phyloP scores from a whole-genome alignment of 768 basidiomycete species.

The Rhodotorula babjevae region DNA sequence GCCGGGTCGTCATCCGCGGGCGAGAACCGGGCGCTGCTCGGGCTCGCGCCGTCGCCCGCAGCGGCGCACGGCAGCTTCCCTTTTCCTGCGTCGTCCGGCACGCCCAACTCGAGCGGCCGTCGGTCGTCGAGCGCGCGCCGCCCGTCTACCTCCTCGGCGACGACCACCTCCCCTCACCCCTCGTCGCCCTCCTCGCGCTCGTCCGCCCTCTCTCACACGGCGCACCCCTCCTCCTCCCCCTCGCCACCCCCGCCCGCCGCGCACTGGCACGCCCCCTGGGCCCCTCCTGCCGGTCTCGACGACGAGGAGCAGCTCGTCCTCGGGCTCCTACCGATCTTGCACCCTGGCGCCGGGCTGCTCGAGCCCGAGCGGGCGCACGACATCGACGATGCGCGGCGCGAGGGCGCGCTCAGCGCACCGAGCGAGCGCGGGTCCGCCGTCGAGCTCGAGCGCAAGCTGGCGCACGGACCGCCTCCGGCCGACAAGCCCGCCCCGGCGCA shows the following conservation, averaged over 20 bases:
- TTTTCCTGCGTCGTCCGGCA: too few species aligned
- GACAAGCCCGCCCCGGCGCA: not conserved
- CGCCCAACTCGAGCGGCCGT: too few species aligned
- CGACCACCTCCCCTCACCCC: not conserved
- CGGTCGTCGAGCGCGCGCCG: too few species aligned
- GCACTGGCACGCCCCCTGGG: not conserved
- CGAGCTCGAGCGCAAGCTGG: too few species aligned
- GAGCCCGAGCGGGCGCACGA: not conserved
- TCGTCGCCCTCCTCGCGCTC: not conserved
- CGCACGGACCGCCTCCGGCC: too few species aligned
- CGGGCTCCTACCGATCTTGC: not conserved
- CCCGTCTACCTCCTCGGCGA: not conserved
- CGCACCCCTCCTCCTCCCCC: not conserved
- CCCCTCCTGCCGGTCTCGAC: not conserved
- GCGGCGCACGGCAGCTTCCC: too few species aligned
- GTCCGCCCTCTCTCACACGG: not conserved
- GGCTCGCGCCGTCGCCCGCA: too few species aligned
- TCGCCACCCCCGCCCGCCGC: not conserved
- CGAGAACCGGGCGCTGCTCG: too few species aligned
- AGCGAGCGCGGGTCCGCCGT: too few species aligned
- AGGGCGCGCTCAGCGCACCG: too few species aligned
- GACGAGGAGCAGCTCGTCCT: not conserved
- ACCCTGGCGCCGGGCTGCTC: not conserved
- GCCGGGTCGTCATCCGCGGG: too few species aligned
- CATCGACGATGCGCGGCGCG: not conserved